Conservation (phyloP, 2,329 filamentous ascomycete genomes). For the Claviceps sorghi region DNA sequence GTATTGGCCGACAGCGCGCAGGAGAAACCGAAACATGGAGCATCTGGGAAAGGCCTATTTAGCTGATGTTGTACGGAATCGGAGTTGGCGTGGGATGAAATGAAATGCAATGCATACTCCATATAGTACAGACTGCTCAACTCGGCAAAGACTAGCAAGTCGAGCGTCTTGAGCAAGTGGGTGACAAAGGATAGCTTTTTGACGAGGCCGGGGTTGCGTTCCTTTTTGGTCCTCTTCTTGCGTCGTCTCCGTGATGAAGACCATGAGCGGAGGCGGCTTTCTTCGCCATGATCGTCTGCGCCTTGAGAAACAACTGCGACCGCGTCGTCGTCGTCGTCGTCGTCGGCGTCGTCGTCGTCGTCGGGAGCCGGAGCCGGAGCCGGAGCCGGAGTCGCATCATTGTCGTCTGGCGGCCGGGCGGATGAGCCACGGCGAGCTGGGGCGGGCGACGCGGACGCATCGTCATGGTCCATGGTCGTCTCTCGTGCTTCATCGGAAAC, state of each 20-base stretch:
- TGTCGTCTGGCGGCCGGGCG: constrained; percentile 1
- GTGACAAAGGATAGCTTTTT: constrained; percentile 48
- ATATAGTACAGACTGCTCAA: constrained; percentile 54
- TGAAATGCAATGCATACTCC: constrained; percentile 37
- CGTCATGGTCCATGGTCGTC: constrained; percentile 38
- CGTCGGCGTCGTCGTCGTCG: neutral
- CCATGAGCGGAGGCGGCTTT: constrained; percentile 10
- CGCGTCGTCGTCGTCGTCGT: neutral
- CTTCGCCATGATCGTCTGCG: constrained; percentile 5
- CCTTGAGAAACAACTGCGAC: neutral
- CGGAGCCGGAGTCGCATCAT: neutral
- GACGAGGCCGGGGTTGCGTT: constrained; percentile 27
- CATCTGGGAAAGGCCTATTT: constrained; percentile 29
- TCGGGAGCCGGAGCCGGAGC: neutral
- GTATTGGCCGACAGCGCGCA: constrained; percentile 45
- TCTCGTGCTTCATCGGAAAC: constrained; percentile 18
- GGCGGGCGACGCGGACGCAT: constrained; percentile 27
- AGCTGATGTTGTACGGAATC: neutral
- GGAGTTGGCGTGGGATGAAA: neutral
- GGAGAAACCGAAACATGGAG: constrained; percentile 46
- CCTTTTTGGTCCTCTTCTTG: constrained; percentile 23
- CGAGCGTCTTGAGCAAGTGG: constrained; percentile 44
- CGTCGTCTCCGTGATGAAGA: constrained; percentile 19
- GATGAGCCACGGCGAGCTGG: constrained; percentile 12
- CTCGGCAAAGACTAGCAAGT: constrained; percentile 50